Evolutionary conservation across 306 rosid genomes (phyloP), one percentile per base, ranked within the genome.

Genomic region (Begonia peltatifolia): DNA sequence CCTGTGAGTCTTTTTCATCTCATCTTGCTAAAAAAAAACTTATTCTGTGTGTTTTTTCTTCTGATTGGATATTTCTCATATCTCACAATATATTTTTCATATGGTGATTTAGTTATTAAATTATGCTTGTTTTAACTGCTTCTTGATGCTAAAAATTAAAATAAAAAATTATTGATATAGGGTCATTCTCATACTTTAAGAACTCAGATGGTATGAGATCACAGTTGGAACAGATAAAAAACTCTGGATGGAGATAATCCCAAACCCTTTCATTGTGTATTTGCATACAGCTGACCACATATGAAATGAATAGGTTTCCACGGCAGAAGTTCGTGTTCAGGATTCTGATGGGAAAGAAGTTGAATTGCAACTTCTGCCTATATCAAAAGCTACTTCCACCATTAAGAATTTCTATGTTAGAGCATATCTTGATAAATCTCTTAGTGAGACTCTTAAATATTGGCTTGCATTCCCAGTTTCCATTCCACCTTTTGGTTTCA

Each of bases 401-500:
- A 52, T 74, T 47, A 81, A 87, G 77, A 81, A 69, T 47, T 69
- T 57, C 74, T 64, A 71, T 46, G 68, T 64, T 7, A 50, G 13
- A 55, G 92, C 87, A 59, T 79, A 84, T 78, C 57, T 81, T 53
- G 94, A 83, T n/a, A 69, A 47, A 52, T 76, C 75, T 54, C 68
- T 87, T 23, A 73, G 53, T 52, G 79, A 55, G 52, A 67, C 64
- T 3, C 85, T 82, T 2, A 74, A 71, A 15, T 84, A 84, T 55
- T 84, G 83, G 94, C 94, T 87, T 63, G 83, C 75, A 1, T 87
- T 87, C 72, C 73, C 85, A 36, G 94, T 78, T n/a, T 22, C 67
- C 16, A 84, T 79, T 41, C 94, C 96, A 23, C 87, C 96, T 44
- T 87, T 87, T 61, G 96, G 96, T 65, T 87, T 84, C 71, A 84